Evolutionary conservation across 2,329 filamentous ascomycete species (phyloP).

Genomic region (Ceratocystis ficicola): DNA sequence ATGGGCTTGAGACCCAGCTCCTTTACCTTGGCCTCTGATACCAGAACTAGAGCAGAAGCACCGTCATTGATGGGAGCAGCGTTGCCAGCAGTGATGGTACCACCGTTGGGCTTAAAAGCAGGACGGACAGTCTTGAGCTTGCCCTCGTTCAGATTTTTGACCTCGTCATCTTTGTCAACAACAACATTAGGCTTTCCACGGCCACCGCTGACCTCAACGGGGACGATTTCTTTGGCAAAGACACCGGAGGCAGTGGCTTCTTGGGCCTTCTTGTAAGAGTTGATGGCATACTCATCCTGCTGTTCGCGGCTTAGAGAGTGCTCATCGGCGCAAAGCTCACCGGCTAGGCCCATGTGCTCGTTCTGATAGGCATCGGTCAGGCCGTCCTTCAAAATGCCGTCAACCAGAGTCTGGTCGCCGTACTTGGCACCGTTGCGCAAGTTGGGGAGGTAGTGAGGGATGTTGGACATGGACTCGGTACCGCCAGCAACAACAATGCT

Average conservation of each 20-base stretch:
- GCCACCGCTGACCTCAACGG: conserved; percentile 74
- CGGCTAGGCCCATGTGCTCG: conserved; percentile 91
- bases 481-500: conserved; percentile 88
- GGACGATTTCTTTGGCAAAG: conserved; percentile 78
- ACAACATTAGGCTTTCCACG: conserved; percentile 77
- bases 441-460: conserved; percentile 85
- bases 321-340: conserved; percentile 80
- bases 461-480: conserved; percentile 97
- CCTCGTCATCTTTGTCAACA: conserved; percentile 82
- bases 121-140: conserved; percentile 79
- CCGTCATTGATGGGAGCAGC: conserved; percentile 94
- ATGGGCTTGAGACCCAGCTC: conserved; percentile 82
- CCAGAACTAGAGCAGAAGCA: conserved; percentile 80
- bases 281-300: conserved; percentile 93
- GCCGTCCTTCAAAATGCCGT: conserved; percentile 88
- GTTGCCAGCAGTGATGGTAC: conserved; percentile 91
- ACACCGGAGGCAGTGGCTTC: conserved; percentile 67
- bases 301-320: conserved; percentile 68
- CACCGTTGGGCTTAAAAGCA: conserved; percentile 64
- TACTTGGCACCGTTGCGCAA: conserved; percentile 85
- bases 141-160: conserved; percentile 80
- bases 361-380: conserved; percentile 90
- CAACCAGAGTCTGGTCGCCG: conserved; percentile 76
- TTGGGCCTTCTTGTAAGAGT: conserved; percentile 87
- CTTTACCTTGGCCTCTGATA: conserved; percentile 88